These are phyloP conservation scores for Gliomastix tumulicola DNA, from an alignment of 2,329 filamentous ascomycete genomes.

Conservation along the genomic window DNA sequence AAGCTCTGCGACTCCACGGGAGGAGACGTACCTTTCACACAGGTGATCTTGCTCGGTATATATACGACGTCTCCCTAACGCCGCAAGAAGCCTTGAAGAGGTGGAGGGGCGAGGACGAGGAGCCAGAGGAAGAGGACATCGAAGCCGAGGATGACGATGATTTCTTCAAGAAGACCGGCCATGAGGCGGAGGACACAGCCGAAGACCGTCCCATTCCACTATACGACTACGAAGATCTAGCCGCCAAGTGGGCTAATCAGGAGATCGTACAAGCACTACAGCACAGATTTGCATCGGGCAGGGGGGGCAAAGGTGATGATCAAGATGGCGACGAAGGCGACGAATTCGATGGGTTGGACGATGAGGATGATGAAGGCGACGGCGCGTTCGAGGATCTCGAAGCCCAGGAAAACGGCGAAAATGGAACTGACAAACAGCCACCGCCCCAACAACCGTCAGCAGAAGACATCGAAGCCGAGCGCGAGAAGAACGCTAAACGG, in stretches of 20 bases:
- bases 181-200: conserved; percentile 61
- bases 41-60: conserved; percentile 74
- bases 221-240: conserved; percentile 74
- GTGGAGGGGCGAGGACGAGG: conserved; percentile 67
- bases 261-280: conserved; percentile 71
- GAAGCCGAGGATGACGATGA: conserved; percentile 52
- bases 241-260: conserved; percentile 76
- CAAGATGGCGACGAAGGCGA: conserved; percentile 41
- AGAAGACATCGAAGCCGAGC: conserved; percentile 72
- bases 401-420: conserved; percentile 71
- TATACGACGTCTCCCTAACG: conserved; percentile 79
- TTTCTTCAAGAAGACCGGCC: conserved; percentile 59
- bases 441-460: conserved; percentile 34
- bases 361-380: conserved; percentile 43
- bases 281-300: conserved; percentile 62
- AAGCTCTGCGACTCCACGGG: conserved; percentile 64
- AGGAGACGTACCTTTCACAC: conserved; percentile 68
- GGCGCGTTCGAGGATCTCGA: conserved; percentile 49
- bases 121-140: conserved; percentile 55
- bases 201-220: conserved; percentile 76
- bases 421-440: conserved; percentile 10
- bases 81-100: conserved; percentile 67
- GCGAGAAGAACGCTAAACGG: conserved; percentile 79
- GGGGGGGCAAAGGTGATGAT: conserved; percentile 15
- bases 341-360: conserved; percentile 46